Evolutionary conservation across 257 asterid genomes (phyloP).

Genomic region (Apocynum venetum): DNA sequence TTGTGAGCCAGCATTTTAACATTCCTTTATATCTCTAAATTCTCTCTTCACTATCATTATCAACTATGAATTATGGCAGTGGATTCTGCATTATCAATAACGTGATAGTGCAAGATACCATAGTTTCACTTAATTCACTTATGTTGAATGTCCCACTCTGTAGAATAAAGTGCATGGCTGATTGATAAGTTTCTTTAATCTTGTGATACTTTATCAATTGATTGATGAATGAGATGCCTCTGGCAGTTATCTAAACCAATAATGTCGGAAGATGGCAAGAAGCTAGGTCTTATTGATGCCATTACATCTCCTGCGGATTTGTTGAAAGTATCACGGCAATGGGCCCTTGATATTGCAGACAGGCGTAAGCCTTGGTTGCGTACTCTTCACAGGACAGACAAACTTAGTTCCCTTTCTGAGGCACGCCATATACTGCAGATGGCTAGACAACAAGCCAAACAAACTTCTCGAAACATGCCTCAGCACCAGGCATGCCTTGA

Average conservation of each 20-base stretch:
- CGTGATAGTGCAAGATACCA: not conserved
- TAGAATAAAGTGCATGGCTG: not conserved
- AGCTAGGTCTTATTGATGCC: constrained; percentile 83
- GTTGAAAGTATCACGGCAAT: constrained; percentile 62
- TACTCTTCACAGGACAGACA: constrained; percentile 80
- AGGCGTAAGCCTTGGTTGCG: constrained; percentile 82
- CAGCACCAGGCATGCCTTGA: constrained; percentile 92
- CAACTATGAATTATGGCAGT: not conserved
- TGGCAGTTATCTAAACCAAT: constrained; percentile 75
- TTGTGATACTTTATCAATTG: not conserved
- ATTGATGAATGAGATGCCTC: constrained; percentile 9
- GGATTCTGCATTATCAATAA: not conserved
- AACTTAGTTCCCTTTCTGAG: constrained; percentile 73
- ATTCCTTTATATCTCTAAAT: not conserved
- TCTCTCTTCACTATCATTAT: not conserved
- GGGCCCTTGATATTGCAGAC: constrained; percentile 84
- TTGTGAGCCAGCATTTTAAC: not conserved
- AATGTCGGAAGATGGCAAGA: constrained; percentile 83
- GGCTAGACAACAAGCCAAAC: constrained; percentile 73
- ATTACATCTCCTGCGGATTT: constrained; percentile 67
- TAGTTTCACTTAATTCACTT: not conserved
- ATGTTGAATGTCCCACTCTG: not conserved
- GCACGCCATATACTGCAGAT: constrained; percentile 45
- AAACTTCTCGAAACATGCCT: constrained; percentile 66
- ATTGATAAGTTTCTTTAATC: not conserved